Base-by-base conservation (phyloP, 768 basidiomycete genomes). In the Kwoniella bestiolae region DNA sequence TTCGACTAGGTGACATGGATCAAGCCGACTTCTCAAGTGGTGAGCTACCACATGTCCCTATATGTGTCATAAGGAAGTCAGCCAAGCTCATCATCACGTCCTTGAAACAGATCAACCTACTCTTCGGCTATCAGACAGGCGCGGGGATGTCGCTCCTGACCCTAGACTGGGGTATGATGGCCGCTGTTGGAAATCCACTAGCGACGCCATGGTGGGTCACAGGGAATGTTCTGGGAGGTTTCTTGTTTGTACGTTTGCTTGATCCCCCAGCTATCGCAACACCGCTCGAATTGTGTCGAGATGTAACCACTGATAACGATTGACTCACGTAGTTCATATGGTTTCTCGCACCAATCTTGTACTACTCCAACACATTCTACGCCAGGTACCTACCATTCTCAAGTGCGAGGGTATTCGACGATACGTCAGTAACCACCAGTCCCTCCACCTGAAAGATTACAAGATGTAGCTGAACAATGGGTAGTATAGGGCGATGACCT, bases 331-430 rank as follows among this genome's bases (percentile, higher is more conserved):
- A 65, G 64, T 71, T 68, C 60, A 63, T 71, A 31, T 77, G 83
- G 88, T 70, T 90, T 78, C 69, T 89, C 55, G 83, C 86, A 4
- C 89, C 90, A 1, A 71, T 86, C 29, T 77, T 91, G 38, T 88
- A 90, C 68, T 60, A 67, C 64, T n/a, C 65, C 56, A 71, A 74
- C 55, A 45, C 49, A 53, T 69, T 67, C 60, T 67, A 69, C 46
- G 63, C 56, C 44, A 58, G 45, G 35, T 67, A 69, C 53, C 29
- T 72, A 21, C 71, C 71, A 7, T 72, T 72, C 63, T 67, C 71
- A n/a, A 56, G 61, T 7, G 58, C 68, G 23, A 52, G 60, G 12
- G 53, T 59, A 14, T 65, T 60, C 28, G 70, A 67, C 8, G 61
- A 71, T 45, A 68, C 60, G 60, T 71, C 59, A 56, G 45, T 61